Percentiles rank a stretch among this genome's conserved stretches.
Evolutionary conservation across 1,284 basidiomycete species (phyloP).

Genomic region (Austropuccinia psidii): DNA sequence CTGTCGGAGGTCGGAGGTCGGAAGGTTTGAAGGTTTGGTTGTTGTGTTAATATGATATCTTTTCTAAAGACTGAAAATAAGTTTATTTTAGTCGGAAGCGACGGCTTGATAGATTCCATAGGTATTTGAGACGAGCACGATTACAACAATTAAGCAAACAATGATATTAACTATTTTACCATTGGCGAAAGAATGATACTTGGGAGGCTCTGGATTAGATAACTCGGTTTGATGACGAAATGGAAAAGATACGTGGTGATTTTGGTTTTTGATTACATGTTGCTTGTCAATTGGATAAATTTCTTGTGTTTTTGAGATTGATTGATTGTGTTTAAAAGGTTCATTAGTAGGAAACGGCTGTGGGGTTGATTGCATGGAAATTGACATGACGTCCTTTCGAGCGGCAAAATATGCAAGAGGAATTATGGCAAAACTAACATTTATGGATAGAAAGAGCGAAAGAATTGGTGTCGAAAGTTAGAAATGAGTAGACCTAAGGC

Average conservation of each 20-base stretch:
- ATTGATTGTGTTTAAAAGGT: not conserved
- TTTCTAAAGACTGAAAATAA: too few species aligned
- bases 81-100: not conserved
- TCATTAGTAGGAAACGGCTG: not conserved
- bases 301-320: not conserved
- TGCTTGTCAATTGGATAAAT: not conserved
- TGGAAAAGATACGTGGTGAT: not conserved
- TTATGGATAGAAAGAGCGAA: not conserved
- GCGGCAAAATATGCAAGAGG: constrained; percentile 18
- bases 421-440: constrained; percentile 17
- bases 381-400: constrained; percentile 11
- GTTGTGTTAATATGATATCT: too few species aligned
- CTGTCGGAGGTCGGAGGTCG: too few species aligned
- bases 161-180: not conserved
- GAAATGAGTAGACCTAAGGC: too few species aligned
- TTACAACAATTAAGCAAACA: not conserved
- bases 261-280: not conserved
- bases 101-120: constrained; percentile 16
- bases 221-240: not conserved
- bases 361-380: not conserved
- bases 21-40: too few species aligned
- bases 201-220: not conserved
- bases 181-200: constrained; percentile 13
- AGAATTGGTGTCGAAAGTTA: not conserved
- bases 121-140: not conserved